A percentile compares a stretch with the other conserved stretches of the same genome.
Evolutionary conservation across 2,329 filamentous ascomycete species (phyloP).

Genomic region (Xylariales sp.): DNA sequence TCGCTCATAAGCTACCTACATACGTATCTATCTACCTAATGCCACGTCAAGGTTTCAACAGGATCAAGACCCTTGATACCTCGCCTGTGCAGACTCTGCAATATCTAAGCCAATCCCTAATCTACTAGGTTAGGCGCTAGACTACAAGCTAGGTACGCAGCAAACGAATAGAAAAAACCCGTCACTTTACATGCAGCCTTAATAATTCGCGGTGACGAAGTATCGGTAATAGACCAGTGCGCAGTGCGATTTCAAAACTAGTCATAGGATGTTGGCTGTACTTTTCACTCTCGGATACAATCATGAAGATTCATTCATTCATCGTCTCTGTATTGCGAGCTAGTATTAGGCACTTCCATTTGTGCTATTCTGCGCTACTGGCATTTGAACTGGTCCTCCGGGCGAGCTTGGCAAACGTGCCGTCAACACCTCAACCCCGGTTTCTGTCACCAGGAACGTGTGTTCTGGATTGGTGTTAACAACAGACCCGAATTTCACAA

Average conservation of each 20-base stretch:
- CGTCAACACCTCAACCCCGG: slow-evolving; percentile 85
- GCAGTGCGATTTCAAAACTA: not conserved
- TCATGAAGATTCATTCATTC: slow-evolving; percentile 14
- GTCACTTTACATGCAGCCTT: not conserved
- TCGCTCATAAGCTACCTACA: no score
- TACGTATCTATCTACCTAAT: no score
- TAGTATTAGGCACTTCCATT: slow-evolving; percentile 34
- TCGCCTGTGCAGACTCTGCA: no score
- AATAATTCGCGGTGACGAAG: not conserved
- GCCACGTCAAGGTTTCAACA: no score
- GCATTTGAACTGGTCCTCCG: slow-evolving; percentile 77
- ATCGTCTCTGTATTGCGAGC: slow-evolving; percentile 17
- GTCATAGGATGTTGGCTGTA: not conserved
- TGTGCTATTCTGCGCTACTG: slow-evolving; percentile 37
- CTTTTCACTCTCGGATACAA: slow-evolving; percentile 10
- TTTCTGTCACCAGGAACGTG: slow-evolving; percentile 84
- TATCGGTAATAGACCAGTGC: not conserved
- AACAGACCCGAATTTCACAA: not conserved
- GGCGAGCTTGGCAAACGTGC: slow-evolving; percentile 78
- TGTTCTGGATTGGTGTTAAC: slow-evolving; percentile 68
- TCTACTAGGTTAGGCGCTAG: no score
- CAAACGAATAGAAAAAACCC: no score
- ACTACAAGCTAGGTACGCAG: no score
- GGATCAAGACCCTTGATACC: no score
- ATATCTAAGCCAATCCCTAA: no score